Conservation (phyloP, 2,329 filamentous ascomycete genomes). For the Verticillium alfalfae region DNA sequence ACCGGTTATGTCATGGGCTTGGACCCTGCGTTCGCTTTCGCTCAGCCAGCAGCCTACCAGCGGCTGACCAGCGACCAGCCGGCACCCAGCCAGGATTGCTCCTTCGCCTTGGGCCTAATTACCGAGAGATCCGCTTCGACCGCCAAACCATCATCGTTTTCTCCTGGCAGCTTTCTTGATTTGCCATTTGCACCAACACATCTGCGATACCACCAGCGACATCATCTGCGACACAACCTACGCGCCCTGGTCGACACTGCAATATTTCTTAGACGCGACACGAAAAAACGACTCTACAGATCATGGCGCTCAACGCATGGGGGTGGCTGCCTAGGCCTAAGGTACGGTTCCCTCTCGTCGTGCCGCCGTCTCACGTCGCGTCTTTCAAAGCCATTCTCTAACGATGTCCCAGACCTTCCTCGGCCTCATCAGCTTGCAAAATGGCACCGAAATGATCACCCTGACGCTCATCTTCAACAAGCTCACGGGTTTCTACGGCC, state of each 20-base stretch:
- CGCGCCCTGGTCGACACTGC: neutral
- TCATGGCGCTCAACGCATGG: slow-evolving; percentile 7
- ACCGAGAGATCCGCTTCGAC: slow-evolving; percentile 1
- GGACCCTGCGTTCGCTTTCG: neutral
- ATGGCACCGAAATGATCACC: slow-evolving; percentile 79
- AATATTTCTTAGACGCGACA: neutral
- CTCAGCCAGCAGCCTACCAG: neutral
- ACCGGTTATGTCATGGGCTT: neutral
- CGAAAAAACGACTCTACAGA: neutral
- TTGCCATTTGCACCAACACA: neutral
- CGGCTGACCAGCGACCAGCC: neutral
- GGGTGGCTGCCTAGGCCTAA: slow-evolving; percentile 22
- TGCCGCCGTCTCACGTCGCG: neutral
- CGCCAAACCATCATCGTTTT: neutral
- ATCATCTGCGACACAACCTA: neutral
- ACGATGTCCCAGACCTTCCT: slow-evolving; percentile 64
- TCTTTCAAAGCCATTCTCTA: neutral
- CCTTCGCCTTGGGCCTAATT: neutral
- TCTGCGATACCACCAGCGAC: neutral
- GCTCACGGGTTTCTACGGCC: slow-evolving; percentile 81
- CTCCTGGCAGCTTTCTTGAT: neutral
- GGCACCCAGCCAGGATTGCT: neutral
- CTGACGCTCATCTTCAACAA: slow-evolving; percentile 87
- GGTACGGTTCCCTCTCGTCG: slow-evolving; percentile 3
- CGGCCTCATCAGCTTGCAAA: slow-evolving; percentile 79